phyloP scores from a whole-genome alignment of 768 basidiomycete genomes.

The Daedaleopsis sinensis region DNA sequence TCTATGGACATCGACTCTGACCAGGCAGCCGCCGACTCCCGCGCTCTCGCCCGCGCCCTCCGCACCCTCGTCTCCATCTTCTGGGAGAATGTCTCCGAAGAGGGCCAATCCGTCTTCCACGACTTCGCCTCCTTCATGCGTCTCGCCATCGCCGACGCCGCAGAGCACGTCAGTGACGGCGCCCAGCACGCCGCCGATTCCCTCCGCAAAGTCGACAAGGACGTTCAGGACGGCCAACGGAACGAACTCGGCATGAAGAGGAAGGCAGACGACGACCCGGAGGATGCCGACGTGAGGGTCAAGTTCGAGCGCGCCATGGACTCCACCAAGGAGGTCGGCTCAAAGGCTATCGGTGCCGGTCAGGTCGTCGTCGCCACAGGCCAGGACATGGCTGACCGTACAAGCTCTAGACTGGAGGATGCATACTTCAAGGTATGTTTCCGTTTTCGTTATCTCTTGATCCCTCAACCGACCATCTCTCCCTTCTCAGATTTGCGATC shows the following conservation, averaged over 20 bases:
- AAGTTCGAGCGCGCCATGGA: constrained; percentile 74
- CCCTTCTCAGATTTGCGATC: constrained; percentile 56
- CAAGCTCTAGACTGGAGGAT: constrained; percentile 46
- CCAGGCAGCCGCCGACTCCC: constrained; percentile 52
- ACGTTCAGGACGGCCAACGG: constrained; percentile 62
- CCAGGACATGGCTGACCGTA: constrained; percentile 48
- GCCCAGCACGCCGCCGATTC: constrained; percentile 55
- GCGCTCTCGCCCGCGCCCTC: constrained; percentile 52
- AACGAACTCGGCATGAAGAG: constrained; percentile 58
- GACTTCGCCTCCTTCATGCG: constrained; percentile 71
- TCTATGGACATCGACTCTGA: constrained; percentile 38
- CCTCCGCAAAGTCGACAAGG: constrained; percentile 57
- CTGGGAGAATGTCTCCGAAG: constrained; percentile 55
- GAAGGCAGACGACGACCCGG: constrained; percentile 45
- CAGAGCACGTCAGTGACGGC: constrained; percentile 56
- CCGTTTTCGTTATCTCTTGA: not conserved
- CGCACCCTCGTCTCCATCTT: constrained; percentile 53
- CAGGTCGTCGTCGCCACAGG: constrained; percentile 46
- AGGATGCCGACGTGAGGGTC: constrained; percentile 47
- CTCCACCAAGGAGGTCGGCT: constrained; percentile 58
- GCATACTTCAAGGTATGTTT: constrained; percentile 53
- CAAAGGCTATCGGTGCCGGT: constrained; percentile 54
- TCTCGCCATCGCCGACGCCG: constrained; percentile 66
- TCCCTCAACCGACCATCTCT: not conserved
- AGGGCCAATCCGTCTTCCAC: constrained; percentile 54